Evolutionary conservation across 306 rosid species (phyloP).

Genomic region (Cyamopsis tetragonoloba): DNA sequence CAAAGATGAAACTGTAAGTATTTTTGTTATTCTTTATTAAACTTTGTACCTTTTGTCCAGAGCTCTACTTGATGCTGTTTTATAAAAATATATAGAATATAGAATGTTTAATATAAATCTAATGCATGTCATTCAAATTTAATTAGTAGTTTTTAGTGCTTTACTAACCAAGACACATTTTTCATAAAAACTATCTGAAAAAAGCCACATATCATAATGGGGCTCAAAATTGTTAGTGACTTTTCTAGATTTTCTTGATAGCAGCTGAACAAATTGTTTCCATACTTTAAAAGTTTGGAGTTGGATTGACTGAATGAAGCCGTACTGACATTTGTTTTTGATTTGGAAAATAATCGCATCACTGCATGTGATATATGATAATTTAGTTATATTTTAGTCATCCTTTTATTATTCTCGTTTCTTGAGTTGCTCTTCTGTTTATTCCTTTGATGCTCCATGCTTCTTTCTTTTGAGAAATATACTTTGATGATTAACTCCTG

Average conservation of each 20-base stretch:
- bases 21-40: conserved; percentile 1
- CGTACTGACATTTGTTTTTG: not conserved
- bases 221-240: not conserved
- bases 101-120: no score
- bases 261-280: not conserved
- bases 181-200: not conserved
- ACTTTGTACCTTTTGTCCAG: not conserved
- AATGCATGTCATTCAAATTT: conserved; percentile 15
- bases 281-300: not conserved
- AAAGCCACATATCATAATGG: not conserved
- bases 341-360: not conserved
- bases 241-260: not conserved
- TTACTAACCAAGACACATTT: not conserved
- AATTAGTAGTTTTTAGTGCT: not conserved
- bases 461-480: not conserved
- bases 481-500: conserved; percentile 6
- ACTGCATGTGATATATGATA: not conserved
- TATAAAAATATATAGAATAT: no score
- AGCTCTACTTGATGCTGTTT: not conserved
- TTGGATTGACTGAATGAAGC: not conserved
- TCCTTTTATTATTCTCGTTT: not conserved
- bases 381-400: not conserved
- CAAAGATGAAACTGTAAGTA: conserved; percentile 94
- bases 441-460: conserved; percentile 12
- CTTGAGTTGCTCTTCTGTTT: not conserved